Evolutionary conservation across 768 basidiomycete genomes (phyloP), one percentile per base, ranked within the genome.

Genomic region (Lepiota venenata): DNA sequence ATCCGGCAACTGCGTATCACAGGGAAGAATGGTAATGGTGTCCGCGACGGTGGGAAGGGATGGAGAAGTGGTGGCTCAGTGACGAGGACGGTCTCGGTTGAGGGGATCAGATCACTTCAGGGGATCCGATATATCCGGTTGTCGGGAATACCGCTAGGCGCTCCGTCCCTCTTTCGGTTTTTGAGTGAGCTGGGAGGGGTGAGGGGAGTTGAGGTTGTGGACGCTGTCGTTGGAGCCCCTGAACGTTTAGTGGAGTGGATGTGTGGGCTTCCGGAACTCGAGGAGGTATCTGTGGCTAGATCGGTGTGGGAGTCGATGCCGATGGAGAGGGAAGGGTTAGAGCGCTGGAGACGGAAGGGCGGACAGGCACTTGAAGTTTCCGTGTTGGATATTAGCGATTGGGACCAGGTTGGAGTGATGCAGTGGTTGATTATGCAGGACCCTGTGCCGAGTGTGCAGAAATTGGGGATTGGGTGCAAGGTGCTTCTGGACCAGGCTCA

Each of bases 211-310:
- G 40, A 36, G 27, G 15, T 52, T 10, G 50, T 35, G 32, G 21
- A 21, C 8, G 12, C 41, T 6, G 32, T 14, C 32, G n/a, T 52
- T 8, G 10, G 9, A 8, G 3, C 32, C 2, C 32, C 32, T 20
- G 40, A 32, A 14, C 10, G 18, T 6, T 12, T 52, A 18, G 25
- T 52, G 29, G 16, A 44, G 11, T 52, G 50, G 50, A 16, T 43
- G 12, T 44, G 50, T 52, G 50, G 50, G 15, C 40, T 52, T n/a
- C 29, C 27, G 27, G 40, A 52, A 15, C 50, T 52, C 18, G 40
- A 44, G 21, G 41, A 52, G 3, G 20, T 52, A 9, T 52, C 50
- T 16, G 41, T 35, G 11, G 32, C 36, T 10, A 12, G 32, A 18
- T 36, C 32, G 18, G 12, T 16, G 35, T 35, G 16, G 46, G 14